Evolutionary conservation across 768 basidiomycete genomes (phyloP).

Genomic region (Lentinula sp.): DNA sequence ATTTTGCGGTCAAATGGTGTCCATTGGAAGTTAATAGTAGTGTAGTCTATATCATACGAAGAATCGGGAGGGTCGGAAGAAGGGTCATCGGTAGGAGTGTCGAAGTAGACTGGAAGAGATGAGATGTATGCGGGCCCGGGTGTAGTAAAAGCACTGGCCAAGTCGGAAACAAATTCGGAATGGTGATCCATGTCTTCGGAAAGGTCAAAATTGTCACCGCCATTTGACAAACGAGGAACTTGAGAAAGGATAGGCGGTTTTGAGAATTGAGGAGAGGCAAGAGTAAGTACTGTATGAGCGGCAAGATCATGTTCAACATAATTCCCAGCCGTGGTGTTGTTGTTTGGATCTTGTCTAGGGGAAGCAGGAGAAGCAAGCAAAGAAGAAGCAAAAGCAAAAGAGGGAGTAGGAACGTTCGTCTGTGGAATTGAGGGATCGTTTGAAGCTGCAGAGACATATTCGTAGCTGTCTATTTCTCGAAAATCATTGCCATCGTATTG

Average conservation of each 20-base stretch:
- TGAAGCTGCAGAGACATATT: background rate
- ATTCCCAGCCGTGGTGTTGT: background rate
- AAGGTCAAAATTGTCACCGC: background rate
- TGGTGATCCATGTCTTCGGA: background rate
- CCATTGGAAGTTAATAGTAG: constrained; percentile 2
- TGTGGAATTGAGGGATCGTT: background rate
- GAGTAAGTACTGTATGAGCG: background rate
- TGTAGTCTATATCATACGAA: background rate
- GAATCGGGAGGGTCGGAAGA: background rate
- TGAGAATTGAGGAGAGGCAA: background rate
- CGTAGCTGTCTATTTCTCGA: background rate
- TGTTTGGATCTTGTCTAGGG: background rate
- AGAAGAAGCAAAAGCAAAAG: background rate
- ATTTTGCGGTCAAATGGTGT: constrained; percentile 3
- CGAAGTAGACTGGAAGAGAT: constrained; percentile 1
- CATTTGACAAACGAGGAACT: background rate
- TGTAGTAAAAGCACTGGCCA: background rate
- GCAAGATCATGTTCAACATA: background rate
- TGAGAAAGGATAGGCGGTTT: background rate
- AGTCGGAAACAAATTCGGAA: background rate
- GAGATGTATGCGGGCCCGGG: constrained; percentile 2
- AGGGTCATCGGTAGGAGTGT: background rate
- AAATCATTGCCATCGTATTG: background rate
- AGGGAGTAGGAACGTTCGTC: background rate
- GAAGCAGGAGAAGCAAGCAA: background rate